A percentile compares a stretch with the other conserved stretches of the same genome.
Conservation (phyloP, 495 filamentous ascomycete genomes). For the Penicillium fimorum region DNA sequence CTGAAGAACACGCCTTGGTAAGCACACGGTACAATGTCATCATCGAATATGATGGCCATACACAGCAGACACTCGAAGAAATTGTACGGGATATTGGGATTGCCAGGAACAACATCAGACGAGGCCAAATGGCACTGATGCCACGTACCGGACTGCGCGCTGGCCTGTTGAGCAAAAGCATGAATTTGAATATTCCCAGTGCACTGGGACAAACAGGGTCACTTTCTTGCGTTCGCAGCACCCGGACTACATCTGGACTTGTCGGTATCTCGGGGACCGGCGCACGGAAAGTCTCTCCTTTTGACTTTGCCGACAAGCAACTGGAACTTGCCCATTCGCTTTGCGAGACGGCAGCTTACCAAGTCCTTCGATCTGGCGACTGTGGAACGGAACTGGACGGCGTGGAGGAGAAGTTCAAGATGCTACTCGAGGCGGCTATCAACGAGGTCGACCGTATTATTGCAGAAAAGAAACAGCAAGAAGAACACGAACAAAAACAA, state of each 20-base stretch:
- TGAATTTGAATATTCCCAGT: slow-evolving; percentile 7
- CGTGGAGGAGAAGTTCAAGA: slow-evolving; percentile 56
- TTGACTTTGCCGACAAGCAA: slow-evolving; percentile 70
- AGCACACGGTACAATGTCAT: slow-evolving; percentile 77
- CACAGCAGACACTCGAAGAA: slow-evolving; percentile 75
- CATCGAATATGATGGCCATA: slow-evolving; percentile 84
- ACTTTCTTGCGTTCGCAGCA: slow-evolving; percentile 29
- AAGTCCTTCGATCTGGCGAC: slow-evolving; percentile 80
- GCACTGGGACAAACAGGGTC: slow-evolving; percentile 9
- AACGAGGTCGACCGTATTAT: slow-evolving; percentile 42
- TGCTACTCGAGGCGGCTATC: slow-evolving; percentile 39
- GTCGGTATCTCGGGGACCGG: slow-evolving; percentile 18
- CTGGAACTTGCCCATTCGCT: slow-evolving; percentile 75
- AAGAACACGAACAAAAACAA: slow-evolving; percentile 16
- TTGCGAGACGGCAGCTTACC: slow-evolving; percentile 82
- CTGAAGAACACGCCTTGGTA: slow-evolving; percentile 50
- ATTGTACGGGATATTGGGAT: slow-evolving; percentile 76
- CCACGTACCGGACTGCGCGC: slow-evolving; percentile 19
- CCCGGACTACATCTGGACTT: slow-evolving; percentile 25
- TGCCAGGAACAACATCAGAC: slow-evolving; percentile 79
- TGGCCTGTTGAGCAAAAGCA: slow-evolving; percentile 17
- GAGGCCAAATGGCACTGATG: slow-evolving; percentile 58
- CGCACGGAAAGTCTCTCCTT: slow-evolving; percentile 36
- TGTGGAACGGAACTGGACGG: slow-evolving; percentile 70
- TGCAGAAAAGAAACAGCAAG: slow-evolving; percentile 34